phyloP scores from a whole-genome alignment of 345 rosid species.

The Salix dunnii region DNA sequence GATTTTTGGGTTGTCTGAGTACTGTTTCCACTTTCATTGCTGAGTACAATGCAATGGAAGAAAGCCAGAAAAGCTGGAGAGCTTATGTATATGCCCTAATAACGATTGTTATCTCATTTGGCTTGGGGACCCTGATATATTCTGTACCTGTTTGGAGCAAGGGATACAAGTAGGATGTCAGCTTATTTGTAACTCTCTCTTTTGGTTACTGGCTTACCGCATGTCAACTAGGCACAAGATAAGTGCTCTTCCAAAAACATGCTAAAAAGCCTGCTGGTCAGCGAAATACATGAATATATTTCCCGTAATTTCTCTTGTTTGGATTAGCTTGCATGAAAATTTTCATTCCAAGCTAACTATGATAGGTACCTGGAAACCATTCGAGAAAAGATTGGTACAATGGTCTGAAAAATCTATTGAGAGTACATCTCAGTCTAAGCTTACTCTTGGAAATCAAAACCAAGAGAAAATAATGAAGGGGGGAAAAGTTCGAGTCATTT shows the following conservation, averaged over 20 bases:
- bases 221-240: not conserved
- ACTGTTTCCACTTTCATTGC: constrained; percentile 89
- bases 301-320: not conserved
- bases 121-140: constrained; percentile 52
- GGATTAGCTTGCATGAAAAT: no score
- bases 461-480: no score
- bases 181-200: not conserved
- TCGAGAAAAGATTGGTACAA: no score
- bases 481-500: no score
- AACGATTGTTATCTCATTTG: constrained; percentile 47
- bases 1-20: constrained; percentile 78
- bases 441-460: no score
- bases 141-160: constrained; percentile 54
- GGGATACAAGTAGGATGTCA: constrained; percentile 15
- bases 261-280: not conserved
- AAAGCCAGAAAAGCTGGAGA: constrained; percentile 60
- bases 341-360: no score
- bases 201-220: not conserved
- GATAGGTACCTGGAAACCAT: no score
- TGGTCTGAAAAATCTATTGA: no score
- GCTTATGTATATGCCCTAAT: constrained; percentile 60
- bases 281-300: not conserved
- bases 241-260: not conserved
- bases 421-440: no score
- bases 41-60: constrained; percentile 86